Evolutionary conservation across 2,329 filamentous ascomycete species (phyloP).

Genomic region (Fusarium sp.): DNA sequence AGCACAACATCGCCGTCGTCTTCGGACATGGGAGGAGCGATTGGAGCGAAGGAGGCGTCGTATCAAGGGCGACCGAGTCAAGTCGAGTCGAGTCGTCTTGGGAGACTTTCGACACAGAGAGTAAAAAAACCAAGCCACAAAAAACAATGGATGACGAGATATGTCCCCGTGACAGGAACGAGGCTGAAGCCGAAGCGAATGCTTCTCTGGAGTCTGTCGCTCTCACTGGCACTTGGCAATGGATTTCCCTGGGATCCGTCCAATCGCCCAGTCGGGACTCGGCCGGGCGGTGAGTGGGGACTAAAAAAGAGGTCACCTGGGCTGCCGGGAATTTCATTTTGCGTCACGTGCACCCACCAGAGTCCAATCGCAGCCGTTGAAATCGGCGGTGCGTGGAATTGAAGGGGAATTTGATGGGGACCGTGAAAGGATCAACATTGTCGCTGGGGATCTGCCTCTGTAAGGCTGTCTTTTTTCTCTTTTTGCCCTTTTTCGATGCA

Average conservation of each 20-base stretch:
- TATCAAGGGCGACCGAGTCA: neutral
- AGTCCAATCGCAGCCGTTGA: conserved; percentile 7
- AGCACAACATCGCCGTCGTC: conserved; percentile 52
- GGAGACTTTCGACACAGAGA: neutral
- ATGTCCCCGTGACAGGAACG: conserved; percentile 25
- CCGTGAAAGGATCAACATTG: neutral
- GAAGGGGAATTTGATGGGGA: conserved; percentile 5
- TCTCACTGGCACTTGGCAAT: conserved; percentile 27
- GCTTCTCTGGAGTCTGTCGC: conserved; percentile 11
- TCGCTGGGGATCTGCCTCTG: neutral
- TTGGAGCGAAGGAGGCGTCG: neutral
- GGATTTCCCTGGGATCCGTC: conserved; percentile 13
- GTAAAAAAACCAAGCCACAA: neutral
- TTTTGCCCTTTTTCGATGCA: neutral
- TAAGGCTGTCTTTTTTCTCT: neutral
- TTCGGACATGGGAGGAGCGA: conserved; percentile 50
- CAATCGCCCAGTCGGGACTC: conserved; percentile 39
- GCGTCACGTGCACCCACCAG: conserved; percentile 34
- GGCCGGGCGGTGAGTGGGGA: conserved; percentile 44
- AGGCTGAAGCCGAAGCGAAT: conserved; percentile 36
- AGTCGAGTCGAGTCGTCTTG: neutral
- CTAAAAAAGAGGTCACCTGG: conserved; percentile 43
- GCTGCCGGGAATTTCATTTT: conserved; percentile 40
- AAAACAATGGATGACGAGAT: neutral
- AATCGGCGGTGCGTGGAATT: conserved; percentile 2